Percentiles rank a stretch among this genome's conserved stretches.
These are phyloP conservation scores for Plenodomus biglobosus DNA, from an alignment of 2,329 filamentous ascomycete species.

Conservation along the genomic window DNA sequence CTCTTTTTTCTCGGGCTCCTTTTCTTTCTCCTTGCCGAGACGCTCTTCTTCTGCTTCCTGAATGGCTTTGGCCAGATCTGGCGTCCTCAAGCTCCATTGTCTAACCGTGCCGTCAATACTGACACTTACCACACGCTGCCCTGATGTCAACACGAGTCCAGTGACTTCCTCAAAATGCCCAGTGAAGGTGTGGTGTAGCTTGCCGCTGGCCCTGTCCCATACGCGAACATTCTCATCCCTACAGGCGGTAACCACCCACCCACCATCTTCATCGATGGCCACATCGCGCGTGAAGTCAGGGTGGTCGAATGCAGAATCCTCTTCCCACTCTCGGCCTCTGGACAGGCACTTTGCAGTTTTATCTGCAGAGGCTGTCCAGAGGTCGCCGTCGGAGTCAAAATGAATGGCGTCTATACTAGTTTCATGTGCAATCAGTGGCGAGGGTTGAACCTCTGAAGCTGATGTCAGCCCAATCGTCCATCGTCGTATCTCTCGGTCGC, in stretches of 20 bases:
- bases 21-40: slow-evolving; percentile 50
- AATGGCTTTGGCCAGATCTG: slow-evolving; percentile 59
- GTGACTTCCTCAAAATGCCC: slow-evolving; percentile 96
- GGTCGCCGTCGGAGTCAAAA: slow-evolving; percentile 71
- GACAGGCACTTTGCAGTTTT: slow-evolving; percentile 81
- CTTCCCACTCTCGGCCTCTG: slow-evolving; percentile 66
- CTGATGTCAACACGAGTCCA: slow-evolving; percentile 66
- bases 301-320: slow-evolving; percentile 73
- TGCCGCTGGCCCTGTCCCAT: slow-evolving; percentile 75
- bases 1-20: slow-evolving; percentile 50
- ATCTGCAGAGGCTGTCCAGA: slow-evolving; percentile 94
- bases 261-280: slow-evolving; percentile 65
- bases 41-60: slow-evolving; percentile 54
- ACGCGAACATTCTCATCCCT: slow-evolving; percentile 89
- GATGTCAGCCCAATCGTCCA: slow-evolving; percentile 61
- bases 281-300: slow-evolving; percentile 90
- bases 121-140: slow-evolving; percentile 69
- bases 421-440: slow-evolving; percentile 75
- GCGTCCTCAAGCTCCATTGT: slow-evolving; percentile 72
- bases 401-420: slow-evolving; percentile 83
- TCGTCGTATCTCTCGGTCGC: slow-evolving; percentile 64
- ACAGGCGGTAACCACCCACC: slow-evolving; percentile 84
- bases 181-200: slow-evolving; percentile 70
- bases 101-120: slow-evolving; percentile 88
- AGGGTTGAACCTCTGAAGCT: slow-evolving; percentile 39